Evolutionary conservation across 108 stramenopile species (phyloP), one percentile per base, ranked within the genome.

Genomic region (Skeletonema menzelii): DNA sequence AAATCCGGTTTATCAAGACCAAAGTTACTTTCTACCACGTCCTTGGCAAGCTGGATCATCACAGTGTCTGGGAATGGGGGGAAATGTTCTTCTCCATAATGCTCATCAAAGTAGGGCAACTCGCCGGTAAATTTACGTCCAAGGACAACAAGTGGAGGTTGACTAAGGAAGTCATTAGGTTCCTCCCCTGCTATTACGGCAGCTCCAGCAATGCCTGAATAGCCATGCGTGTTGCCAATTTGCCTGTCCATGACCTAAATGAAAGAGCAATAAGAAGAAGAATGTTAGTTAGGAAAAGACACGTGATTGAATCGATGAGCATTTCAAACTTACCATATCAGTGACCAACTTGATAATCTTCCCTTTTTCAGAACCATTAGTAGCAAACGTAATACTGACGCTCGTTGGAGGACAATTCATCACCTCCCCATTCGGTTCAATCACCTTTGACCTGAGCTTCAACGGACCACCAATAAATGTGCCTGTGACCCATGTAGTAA

Each of bases 41-140:
- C 88, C 72, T 85, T 87, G 35, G 86, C 88, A 6, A 88, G 73
- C 38, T 83, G 76, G 38, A 86, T 77, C 88, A 88, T 85, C 53
- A 88, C 85, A 2, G 68, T 71, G 34, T 85, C 85, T 26, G 88
- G 88, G 62, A 86, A 88, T 8, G 88, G 85, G 0, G 88, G 77
- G 59, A 81, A 57, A 56, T 82, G 69, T 1, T 57, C 56, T 12
- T 72, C 68, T 1, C 63, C 69, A 35, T 61, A 28, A 8, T 57
- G 42, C 61, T 28, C 26, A 66, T 75, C 56, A 5, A 19, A 73
- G 4, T 44, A 27, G 15, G 46, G 27, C 55, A 40, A 59, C 65
- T 22, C 56, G 63, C 34, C 68, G 6, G 35, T 56, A 55, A 68
- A 67, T 32, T 63, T 20, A 15, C 67, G 32, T 14, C 53, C 75